Evolutionary conservation across 2,329 filamentous ascomycete species (phyloP).

Genomic region (Mycosphaerella sp.): DNA sequence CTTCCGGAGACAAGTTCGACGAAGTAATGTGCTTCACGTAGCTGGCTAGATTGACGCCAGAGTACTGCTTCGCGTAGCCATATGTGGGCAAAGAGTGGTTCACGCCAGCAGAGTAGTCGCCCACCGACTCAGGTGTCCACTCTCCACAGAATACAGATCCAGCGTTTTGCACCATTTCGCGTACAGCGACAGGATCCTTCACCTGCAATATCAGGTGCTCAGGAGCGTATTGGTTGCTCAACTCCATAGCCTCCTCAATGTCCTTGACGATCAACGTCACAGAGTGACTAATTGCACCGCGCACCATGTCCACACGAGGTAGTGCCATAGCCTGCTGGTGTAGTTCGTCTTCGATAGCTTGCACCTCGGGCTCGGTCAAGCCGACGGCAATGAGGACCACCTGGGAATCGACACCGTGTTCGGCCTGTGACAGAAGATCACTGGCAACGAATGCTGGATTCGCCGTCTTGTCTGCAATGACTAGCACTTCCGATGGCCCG

Average conservation of each 20-base stretch:
- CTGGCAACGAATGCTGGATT: constrained; percentile 94
- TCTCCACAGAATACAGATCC: constrained; percentile 92
- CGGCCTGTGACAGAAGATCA: constrained; percentile 88
- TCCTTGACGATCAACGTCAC: constrained; percentile 73
- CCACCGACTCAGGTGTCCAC: constrained; percentile 97
- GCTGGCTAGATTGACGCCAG: constrained; percentile 88
- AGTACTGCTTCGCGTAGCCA: constrained; percentile 97
- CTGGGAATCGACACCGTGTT: constrained; percentile 94
- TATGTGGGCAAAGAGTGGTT: constrained; percentile 97
- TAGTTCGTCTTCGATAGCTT: constrained; percentile 84
- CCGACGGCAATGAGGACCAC: constrained; percentile 85
- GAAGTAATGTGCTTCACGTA: constrained; percentile 98
- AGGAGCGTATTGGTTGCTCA: constrained; percentile 92
- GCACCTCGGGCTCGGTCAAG: constrained; percentile 63
- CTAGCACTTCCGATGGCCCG: constrained; percentile 92
- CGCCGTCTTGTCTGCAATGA: constrained; percentile 79
- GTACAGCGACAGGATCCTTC: constrained; percentile 63
- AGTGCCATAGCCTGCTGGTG: constrained; percentile 80
- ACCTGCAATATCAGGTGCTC: constrained; percentile 95
- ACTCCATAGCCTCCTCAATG: constrained; percentile 65
- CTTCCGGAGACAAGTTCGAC: constrained; percentile 79
- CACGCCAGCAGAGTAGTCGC: constrained; percentile 95
- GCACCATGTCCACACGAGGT: constrained; percentile 87
- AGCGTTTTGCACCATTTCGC: constrained; percentile 81
- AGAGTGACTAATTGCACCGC: constrained; percentile 83